Evolutionary conservation across 108 stramenopile species (phyloP).

Genomic region (Pseudonitzschia pungens): DNA sequence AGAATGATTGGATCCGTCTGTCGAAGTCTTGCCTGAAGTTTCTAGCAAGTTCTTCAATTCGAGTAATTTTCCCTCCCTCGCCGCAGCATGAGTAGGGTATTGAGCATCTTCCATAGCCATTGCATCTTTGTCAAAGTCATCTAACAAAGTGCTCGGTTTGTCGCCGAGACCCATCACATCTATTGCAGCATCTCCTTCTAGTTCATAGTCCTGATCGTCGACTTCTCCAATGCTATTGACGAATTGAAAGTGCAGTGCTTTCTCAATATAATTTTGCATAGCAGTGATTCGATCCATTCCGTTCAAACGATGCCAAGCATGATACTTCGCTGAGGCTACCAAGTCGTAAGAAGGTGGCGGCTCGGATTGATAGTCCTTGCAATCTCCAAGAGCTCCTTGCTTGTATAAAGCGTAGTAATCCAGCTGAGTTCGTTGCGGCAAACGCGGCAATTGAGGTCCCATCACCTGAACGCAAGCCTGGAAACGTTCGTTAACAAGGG

Average conservation of each 20-base stretch:
- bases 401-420: slow-evolving; percentile 89
- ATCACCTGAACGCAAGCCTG: slow-evolving; percentile 29
- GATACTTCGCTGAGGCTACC: slow-evolving; percentile 66
- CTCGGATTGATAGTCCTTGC: slow-evolving; percentile 19
- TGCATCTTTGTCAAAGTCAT: slow-evolving; percentile 34
- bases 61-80: slow-evolving; percentile 39
- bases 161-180: slow-evolving; percentile 36
- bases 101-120: slow-evolving; percentile 17
- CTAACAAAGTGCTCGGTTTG: slow-evolving; percentile 32
- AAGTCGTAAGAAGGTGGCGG: slow-evolving; percentile 48
- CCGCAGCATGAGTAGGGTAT: slow-evolving; percentile 48
- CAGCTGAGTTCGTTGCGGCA: slow-evolving; percentile 59
- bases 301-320: slow-evolving; percentile 64
- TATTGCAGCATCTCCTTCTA: slow-evolving; percentile 55
- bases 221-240: slow-evolving; percentile 29
- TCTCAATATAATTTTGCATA: slow-evolving; percentile 63
- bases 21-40: neutral
- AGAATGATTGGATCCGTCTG: neutral
- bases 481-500: slow-evolving; percentile 30
- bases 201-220: slow-evolving; percentile 41
- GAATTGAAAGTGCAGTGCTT: slow-evolving; percentile 46
- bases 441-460: slow-evolving; percentile 8
- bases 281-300: slow-evolving; percentile 49
- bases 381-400: slow-evolving; percentile 80
- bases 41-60: slow-evolving; percentile 30